Evolutionary conservation across 345 rosid species (phyloP).

Genomic region (Excoecaria agallocha): DNA sequence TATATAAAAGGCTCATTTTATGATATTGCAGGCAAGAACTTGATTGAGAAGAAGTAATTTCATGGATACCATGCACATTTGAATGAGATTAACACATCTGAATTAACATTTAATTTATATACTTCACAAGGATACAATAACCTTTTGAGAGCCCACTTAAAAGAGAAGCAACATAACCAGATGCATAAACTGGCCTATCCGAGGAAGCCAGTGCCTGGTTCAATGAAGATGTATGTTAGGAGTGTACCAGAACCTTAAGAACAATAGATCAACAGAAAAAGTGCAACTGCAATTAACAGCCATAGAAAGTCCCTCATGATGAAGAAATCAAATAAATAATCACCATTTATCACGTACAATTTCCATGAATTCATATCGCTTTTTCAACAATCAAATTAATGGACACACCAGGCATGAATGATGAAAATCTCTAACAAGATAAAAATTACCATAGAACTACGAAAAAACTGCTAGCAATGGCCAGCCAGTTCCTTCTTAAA

Average conservation of each 20-base stretch:
- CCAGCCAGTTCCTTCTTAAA: neutral
- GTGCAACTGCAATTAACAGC: neutral
- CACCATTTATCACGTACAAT: neutral
- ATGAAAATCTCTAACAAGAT: neutral
- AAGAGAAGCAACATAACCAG: constrained; percentile 56
- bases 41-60: neutral
- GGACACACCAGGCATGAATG: neutral
- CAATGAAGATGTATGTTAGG: constrained; percentile 22
- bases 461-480: neutral
- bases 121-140: constrained; percentile 15
- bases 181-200: constrained; percentile 35
- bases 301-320: neutral
- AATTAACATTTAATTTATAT: neutral
- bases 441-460: neutral
- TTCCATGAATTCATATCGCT: neutral
- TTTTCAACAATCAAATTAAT: neutral
- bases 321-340: neutral
- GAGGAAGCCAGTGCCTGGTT: constrained; percentile 65
- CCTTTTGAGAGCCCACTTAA: constrained; percentile 75
- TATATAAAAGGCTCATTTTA: neutral
- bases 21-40: neutral
- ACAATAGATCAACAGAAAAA: neutral
- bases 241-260: constrained; percentile 1
- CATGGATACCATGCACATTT: neutral
- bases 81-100: neutral